A percentile compares a stretch with the other conserved stretches of the same genome.
Conservation (phyloP, 805 yeast species). For the Candida railenensis region DNA sequence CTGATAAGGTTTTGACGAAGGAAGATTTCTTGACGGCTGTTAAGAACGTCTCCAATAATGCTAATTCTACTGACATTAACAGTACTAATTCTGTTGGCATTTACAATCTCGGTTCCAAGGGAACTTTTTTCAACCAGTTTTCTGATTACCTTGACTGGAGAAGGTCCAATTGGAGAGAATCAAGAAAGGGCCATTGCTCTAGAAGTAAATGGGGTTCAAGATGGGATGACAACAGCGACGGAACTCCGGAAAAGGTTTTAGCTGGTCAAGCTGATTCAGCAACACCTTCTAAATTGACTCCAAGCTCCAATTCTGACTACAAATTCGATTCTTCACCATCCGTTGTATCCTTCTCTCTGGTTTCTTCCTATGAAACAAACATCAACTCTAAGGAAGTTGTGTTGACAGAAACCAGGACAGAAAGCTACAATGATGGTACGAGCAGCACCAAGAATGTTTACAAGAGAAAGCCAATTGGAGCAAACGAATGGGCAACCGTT, state of each 20-base stretch:
- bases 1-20: conserved; percentile 42
- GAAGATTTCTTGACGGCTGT: conserved; percentile 54
- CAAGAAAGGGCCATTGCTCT: not conserved
- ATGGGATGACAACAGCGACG: not conserved
- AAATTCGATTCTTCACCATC: not conserved
- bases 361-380: conserved; percentile 22
- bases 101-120: conserved; percentile 47
- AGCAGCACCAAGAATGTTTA: conserved; percentile 26
- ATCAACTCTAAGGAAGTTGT: conserved; percentile 27
- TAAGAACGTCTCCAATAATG: not conserved
- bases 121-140: conserved; percentile 63
- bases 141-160: conserved; percentile 70
- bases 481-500: conserved; percentile 32
- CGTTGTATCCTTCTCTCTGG: conserved; percentile 27
- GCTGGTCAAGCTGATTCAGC: not conserved
- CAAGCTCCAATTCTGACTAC: not conserved
- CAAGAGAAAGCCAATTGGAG: conserved; percentile 33
- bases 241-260: not conserved
- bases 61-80: conserved; percentile 7
- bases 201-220: not conserved
- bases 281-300: not conserved
- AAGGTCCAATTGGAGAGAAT: conserved; percentile 16
- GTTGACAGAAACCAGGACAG: conserved; percentile 30
- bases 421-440: conserved; percentile 38
- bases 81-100: conserved; percentile 13